Base-by-base conservation (phyloP, 495 filamentous ascomycete species). In the Neurospora africana region DNA sequence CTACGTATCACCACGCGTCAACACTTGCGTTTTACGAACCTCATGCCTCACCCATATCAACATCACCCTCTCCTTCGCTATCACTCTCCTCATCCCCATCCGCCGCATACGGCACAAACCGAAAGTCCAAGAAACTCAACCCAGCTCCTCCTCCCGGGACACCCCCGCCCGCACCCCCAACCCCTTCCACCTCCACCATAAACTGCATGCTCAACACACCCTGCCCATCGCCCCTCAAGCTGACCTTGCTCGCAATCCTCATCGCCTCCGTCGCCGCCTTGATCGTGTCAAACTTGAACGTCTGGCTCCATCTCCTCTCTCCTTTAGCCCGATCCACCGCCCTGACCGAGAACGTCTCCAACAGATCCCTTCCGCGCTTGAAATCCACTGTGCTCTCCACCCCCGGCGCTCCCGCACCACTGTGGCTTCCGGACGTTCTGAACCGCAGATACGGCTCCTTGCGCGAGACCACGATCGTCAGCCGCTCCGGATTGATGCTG, bases 121-220 rank as follows among this genome's bases (percentile, higher is more conserved):
- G 79, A 75, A 86, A 86, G 74, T 85, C 84, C 61, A 86, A 79
- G 72, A 85, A 86, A 70, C 82, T 77, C 70, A 70, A 69, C 15
- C 72, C 72, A 0, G 27, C 27, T 65, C 53, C 53, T 65, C 53
- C 53, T 33, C 53, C 53, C 23, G 53, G 13, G 4, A 65, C 13
- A 19, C 27, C 53, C 13, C 27, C 53, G 7, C 53, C 27, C 53
- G 53, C 53, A 1, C 53, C 53, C 17, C 27, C 27, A 9, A 72
- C 72, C 30, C 88, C 87, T 72, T 90, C 88, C 17, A 91, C 81
- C 78, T 97, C 93, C 40, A 99, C 90, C 93, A 99, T 96, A 75
- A 99, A 97, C 80, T 99, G 95, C 77, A 98, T 83, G 80, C 93
- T 98, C 73, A 99, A 80, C 19, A 98, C 94, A 0, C 95, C 95